A percentile compares a stretch with the other conserved stretches of the same genome.
phyloP scores from a whole-genome alignment of 257 asterid species.

The Fraxinus anomala region DNA sequence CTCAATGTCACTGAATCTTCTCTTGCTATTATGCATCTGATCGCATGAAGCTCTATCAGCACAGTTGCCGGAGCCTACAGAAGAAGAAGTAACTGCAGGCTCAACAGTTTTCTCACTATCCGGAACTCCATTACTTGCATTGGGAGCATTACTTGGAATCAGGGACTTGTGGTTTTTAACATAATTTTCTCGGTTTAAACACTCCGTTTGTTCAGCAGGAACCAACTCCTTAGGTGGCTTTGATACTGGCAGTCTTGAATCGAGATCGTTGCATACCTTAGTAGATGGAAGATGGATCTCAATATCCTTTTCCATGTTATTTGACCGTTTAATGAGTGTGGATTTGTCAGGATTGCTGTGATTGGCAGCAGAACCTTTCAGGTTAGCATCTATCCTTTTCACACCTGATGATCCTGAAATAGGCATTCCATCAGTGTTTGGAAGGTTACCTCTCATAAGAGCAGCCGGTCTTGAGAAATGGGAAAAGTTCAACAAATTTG shows the following conservation, averaged over 20 bases:
- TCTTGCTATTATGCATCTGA: conserved; percentile 55
- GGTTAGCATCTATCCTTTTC: conserved; percentile 37
- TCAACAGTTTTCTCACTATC: conserved; percentile 56
- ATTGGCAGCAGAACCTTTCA: conserved; percentile 34
- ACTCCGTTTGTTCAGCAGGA: conserved; percentile 38
- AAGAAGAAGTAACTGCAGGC: conserved; percentile 73
- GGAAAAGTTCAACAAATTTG: conserved; percentile 63
- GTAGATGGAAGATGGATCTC: conserved; percentile 34
- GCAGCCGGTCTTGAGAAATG: conserved; percentile 69
- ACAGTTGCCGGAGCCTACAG: conserved; percentile 87
- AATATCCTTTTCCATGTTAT: conserved; percentile 34
- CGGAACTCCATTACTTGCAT: conserved; percentile 34
- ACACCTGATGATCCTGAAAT: conserved; percentile 41
- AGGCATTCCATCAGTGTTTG: conserved; percentile 39
- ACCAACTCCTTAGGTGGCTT: conserved; percentile 35
- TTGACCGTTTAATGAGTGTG: conserved; percentile 30
- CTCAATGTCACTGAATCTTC: conserved; percentile 62
- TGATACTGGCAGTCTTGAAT: conserved; percentile 30
- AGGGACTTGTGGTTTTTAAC: conserved; percentile 41
- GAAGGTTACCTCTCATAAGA: conserved; percentile 44
- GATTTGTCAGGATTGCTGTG: conserved; percentile 35
- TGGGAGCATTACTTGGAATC: conserved; percentile 24
- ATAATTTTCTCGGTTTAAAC: conserved; percentile 36
- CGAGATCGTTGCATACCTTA: conserved; percentile 19
- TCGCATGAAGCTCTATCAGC: conserved; percentile 74